Percentiles rank a stretch among this genome's conserved stretches.
These are phyloP conservation scores for Cucumis cinereus DNA, from an alignment of 306 rosid species.

Conservation along the genomic window DNA sequence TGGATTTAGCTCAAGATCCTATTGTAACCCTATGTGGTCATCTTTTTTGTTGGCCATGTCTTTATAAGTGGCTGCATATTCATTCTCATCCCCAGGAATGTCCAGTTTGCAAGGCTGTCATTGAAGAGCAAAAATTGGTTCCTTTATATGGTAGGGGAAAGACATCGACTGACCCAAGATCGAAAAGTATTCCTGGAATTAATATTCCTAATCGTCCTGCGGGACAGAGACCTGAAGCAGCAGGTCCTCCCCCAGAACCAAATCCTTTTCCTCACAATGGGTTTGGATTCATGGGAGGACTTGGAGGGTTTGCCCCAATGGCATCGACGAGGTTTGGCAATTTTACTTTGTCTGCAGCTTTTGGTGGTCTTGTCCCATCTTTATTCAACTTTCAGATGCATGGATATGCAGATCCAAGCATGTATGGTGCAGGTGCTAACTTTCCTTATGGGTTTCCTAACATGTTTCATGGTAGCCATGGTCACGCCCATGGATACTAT, in stretches of 20 bases:
- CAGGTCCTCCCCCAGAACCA: slow-evolving; percentile 65
- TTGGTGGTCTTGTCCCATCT: slow-evolving; percentile 69
- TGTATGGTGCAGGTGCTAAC: slow-evolving; percentile 41
- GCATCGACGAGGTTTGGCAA: slow-evolving; percentile 70
- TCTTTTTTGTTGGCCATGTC: slow-evolving; percentile 91
- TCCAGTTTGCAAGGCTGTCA: slow-evolving; percentile 77
- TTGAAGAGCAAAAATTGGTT: slow-evolving; percentile 72
- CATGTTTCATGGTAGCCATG: slow-evolving; percentile 44
- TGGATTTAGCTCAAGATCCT: slow-evolving; percentile 83
- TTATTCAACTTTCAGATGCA: slow-evolving; percentile 57
- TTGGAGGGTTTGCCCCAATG: slow-evolving; percentile 61
- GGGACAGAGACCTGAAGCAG: slow-evolving; percentile 80
- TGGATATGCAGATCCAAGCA: slow-evolving; percentile 48
- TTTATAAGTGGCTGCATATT: slow-evolving; percentile 73
- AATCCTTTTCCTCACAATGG: slow-evolving; percentile 50
- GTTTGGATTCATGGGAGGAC: slow-evolving; percentile 59
- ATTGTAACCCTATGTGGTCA: slow-evolving; percentile 83
- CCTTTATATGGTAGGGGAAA: slow-evolving; percentile 84
- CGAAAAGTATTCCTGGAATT: slow-evolving; percentile 51
- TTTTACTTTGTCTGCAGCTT: slow-evolving; percentile 63
- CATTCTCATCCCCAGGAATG: slow-evolving; percentile 69
- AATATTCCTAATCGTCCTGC: slow-evolving; percentile 64
- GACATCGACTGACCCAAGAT: slow-evolving; percentile 74
- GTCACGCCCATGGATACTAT: slow-evolving; percentile 29
- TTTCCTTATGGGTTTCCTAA: slow-evolving; percentile 51